These are phyloP conservation scores for Euphorbia schlechtendalii DNA, from an alignment of 441 rosid species.

Conservation along the genomic window DNA sequence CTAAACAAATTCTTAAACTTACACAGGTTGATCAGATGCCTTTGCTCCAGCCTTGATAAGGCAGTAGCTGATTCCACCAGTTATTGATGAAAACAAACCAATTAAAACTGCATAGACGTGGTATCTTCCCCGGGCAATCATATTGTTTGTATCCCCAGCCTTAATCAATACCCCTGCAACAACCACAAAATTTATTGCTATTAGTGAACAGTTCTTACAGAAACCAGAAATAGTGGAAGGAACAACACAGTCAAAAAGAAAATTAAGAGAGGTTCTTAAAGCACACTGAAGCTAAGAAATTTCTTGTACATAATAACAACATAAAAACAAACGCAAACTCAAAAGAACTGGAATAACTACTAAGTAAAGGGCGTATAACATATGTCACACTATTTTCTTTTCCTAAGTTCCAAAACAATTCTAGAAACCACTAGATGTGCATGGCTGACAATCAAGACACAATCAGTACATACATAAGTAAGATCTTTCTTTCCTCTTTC, in stretches of 20 bases:
- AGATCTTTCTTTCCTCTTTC: background rate
- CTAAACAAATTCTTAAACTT: slow-evolving; percentile 28
- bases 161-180: slow-evolving; percentile 32
- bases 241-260: background rate
- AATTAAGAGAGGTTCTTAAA: background rate
- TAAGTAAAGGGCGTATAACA: background rate
- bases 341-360: background rate
- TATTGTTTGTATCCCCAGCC: slow-evolving; percentile 24
- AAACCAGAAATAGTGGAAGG: background rate
- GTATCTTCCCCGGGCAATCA: slow-evolving; percentile 28
- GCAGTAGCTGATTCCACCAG: slow-evolving; percentile 80
- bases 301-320: background rate
- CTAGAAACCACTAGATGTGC: background rate
- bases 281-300: slow-evolving; percentile 2
- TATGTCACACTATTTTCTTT: no score
- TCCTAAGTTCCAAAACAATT: background rate
- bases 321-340: no score
- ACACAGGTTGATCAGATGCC: slow-evolving; percentile 87
- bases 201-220: background rate
- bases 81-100: slow-evolving; percentile 65
- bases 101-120: slow-evolving; percentile 43
- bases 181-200: background rate
- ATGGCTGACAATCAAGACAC: background rate
- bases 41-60: slow-evolving; percentile 75
- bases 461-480: background rate